Base-by-base conservation (phyloP, 2,329 filamentous ascomycete species). In the Huntiella omanensis region DNA sequence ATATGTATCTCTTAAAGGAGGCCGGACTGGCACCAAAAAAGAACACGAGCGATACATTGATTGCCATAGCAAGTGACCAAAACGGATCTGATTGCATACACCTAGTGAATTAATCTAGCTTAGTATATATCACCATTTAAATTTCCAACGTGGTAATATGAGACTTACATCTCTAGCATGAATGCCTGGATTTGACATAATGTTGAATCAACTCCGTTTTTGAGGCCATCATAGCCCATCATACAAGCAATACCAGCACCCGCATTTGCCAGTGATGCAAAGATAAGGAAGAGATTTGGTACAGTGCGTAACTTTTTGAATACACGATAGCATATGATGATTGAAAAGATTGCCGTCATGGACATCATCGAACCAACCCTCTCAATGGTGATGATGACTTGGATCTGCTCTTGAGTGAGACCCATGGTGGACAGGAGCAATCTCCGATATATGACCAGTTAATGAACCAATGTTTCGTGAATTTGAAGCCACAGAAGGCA, bases 31-130 rank as follows among this genome's bases (percentile, higher is more conserved):
- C 66, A n/a, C 69, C 65, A 53, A 69, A 69, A 59, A 75, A 76
- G 57, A 76, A 76, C 49, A 76, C 72, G 44, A 87, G 68, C 54
- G 80, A 83, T 51, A 88, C 83, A 55, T 88, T 91, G 56, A 80
- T 67, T 3, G 83, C 81, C 83, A 91, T 88, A 52, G 80, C 80
- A 46, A 86, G 71, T 0, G 80, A 82, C 81, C 78, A 86, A 62
- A 81, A 70, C 0, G 78, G 75, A 59, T 84, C 80, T 4, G 78
- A 80, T 53, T 80, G 77, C 73, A 83, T 80, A 59, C 84, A 85
- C 74, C 77, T 83, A 34, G 10, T 28, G 13, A 12, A 10, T 7
- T 28, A 11, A 39, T 4, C 4, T 10, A 4, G 13, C 5, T 45
- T 13, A 13, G 13, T 19, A 41, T 36, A 13, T 8, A 7, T 22